A percentile compares a stretch with the other conserved stretches of the same genome.
Conservation (phyloP, 1,284 basidiomycete species). For the Coniferiporia weirii region DNA sequence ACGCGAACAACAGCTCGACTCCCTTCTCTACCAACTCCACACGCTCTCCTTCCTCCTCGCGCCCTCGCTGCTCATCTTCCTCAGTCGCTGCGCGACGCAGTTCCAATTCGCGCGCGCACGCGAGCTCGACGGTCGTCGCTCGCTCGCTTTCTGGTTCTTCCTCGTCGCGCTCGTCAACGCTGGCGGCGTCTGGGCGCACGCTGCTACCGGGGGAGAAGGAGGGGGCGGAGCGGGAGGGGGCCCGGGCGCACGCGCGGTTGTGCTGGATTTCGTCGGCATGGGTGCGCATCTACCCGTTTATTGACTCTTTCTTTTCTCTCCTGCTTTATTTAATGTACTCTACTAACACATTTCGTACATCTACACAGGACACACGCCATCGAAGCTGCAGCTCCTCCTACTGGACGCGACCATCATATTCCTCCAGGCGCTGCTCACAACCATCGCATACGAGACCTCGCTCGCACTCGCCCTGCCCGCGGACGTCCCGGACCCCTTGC, state of each 20-base stretch:
- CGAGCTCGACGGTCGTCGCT: conserved; percentile 53
- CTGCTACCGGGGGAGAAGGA: conserved; percentile 22
- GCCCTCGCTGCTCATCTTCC: conserved; percentile 53
- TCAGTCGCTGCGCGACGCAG: conserved; percentile 54
- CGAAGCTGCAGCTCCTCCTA: conserved; percentile 53
- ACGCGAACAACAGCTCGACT: conserved; percentile 42
- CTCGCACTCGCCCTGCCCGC: conserved; percentile 29
- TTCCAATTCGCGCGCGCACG: conserved; percentile 59
- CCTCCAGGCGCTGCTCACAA: conserved; percentile 57
- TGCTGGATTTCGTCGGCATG: conserved; percentile 74
- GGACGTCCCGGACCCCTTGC: conserved; percentile 30
- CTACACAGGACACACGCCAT: conserved; percentile 48
- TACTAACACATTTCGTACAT: too few relatives aligned
- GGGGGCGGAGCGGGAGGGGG: conserved; percentile 26
- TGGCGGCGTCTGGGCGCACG: conserved; percentile 57
- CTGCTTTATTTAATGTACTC: not conserved
- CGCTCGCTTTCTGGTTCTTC: conserved; percentile 59
- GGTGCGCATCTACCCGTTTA: conserved; percentile 38
- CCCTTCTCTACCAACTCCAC: conserved; percentile 65
- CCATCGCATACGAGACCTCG: conserved; percentile 60
- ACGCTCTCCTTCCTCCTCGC: conserved; percentile 70
- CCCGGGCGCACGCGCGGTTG: conserved; percentile 41
- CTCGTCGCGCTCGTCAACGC: conserved; percentile 54
- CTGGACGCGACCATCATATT: conserved; percentile 63
- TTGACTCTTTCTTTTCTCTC: not conserved